Evolutionary conservation across 1,139 yeast genomes (phyloP).

Genomic region (Pichia sp.): DNA sequence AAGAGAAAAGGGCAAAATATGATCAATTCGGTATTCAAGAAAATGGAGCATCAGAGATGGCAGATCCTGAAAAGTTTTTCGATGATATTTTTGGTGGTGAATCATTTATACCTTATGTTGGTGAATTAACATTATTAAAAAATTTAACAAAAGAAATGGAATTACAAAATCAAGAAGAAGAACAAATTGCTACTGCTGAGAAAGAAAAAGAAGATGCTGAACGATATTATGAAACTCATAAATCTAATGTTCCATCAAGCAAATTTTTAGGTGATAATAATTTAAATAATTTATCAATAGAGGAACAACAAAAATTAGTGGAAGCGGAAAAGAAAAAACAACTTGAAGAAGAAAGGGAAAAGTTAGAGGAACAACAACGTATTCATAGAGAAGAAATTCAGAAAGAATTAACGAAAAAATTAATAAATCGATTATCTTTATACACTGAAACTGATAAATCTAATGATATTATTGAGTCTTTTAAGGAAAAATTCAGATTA

Average conservation of each 20-base stretch:
- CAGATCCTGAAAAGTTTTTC: slow-evolving; percentile 33
- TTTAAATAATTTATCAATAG: slow-evolving; percentile 23
- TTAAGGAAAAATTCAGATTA: slow-evolving; percentile 61
- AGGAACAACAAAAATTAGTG: slow-evolving; percentile 29
- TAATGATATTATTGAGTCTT: slow-evolving; percentile 60
- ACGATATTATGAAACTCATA: slow-evolving; percentile 9
- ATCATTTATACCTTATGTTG: slow-evolving; percentile 61
- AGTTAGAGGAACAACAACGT: slow-evolving; percentile 73
- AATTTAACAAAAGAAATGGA: slow-evolving; percentile 73
- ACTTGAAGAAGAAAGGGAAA: slow-evolving; percentile 59
- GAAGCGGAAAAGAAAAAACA: slow-evolving; percentile 41
- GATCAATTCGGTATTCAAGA: slow-evolving; percentile 77
- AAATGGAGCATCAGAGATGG: slow-evolving; percentile 30
- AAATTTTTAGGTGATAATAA: slow-evolving; percentile 23
- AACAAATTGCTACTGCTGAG: slow-evolving; percentile 31
- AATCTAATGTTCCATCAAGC: no score
- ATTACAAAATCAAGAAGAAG: slow-evolving; percentile 41
- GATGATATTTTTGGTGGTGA: slow-evolving; percentile 72
- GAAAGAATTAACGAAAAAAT: slow-evolving; percentile 54
- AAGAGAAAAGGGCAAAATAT: slow-evolving; percentile 62
- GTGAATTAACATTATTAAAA: slow-evolving; percentile 80
- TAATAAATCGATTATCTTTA: slow-evolving; percentile 61
- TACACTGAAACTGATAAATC: slow-evolving; percentile 81
- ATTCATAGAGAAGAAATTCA: slow-evolving; percentile 69
- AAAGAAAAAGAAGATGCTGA: slow-evolving; percentile 21